Evolutionary conservation across 2,329 filamentous ascomycete genomes (phyloP), one percentile per base, ranked within the genome.

Genomic region (Leptographium galeiforme): DNA sequence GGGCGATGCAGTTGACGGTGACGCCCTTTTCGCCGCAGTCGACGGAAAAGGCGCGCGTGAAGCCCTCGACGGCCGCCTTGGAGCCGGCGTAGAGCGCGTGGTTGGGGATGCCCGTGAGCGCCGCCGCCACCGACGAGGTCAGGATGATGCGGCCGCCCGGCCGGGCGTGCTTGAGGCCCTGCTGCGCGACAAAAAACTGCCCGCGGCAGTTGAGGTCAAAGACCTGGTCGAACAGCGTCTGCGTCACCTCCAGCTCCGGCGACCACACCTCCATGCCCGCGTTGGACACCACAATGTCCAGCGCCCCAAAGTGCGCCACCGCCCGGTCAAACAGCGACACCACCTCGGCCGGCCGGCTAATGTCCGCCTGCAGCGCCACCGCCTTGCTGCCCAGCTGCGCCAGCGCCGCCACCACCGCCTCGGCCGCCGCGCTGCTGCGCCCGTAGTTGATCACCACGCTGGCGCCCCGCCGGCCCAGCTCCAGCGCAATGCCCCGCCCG

Each of bases 141-240:
- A 89, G 74, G 61, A 89, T 79, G 60, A 90, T 77, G 47, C 85
- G 76, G 36, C 86, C 86, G 54, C 85, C 82, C 46, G 78, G 72
- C 63, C 82, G 75, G 58, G 87, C 76, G 69, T 87, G 72, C 70
- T 83, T 83, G 68, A 85, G 84, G 8, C 79, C 85, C 55, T 85
- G 81, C 70, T 87, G 83, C 19, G 84, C 85, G 51, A 89, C 84
- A 66, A 89, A 88, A 73, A 88, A 88, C 68, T 88, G 82, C 48
- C 81, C 83, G 43, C 81, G 74, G 56, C 79, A 75, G 71, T 87
- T 87, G 62, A 87, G 72, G 71, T 80, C 79, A 71, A 87, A 86
- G 59, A 86, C 81, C 60, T 81, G 74, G 68, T 86, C 82, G 69
- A 80, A 87, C 60, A 85, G 82, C 70, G 84, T 82, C 64, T 81